Evolutionary conservation across 768 basidiomycete genomes (phyloP), one percentile per base, ranked within the genome.

Genomic region (Leccinum obscurum): DNA sequence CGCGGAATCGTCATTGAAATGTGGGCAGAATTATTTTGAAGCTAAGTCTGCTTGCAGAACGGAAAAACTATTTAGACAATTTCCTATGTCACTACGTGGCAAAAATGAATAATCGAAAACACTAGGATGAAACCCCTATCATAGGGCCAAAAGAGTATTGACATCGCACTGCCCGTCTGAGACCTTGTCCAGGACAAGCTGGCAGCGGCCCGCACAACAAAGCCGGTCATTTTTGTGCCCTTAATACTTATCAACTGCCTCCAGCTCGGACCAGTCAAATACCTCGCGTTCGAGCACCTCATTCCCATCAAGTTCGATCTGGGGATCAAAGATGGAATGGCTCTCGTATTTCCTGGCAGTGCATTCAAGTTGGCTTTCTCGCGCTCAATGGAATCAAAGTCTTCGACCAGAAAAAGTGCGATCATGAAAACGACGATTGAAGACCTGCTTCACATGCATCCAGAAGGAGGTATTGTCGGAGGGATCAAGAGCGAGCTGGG

Each of bases 391-490:
- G 30, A 30, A 41, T 41, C 39, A 41, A n/a, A 41, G 39, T 17
- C 39, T 17, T 41, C 30, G 0, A 30, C 30, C 30, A 50, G 26
- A 22, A 50, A 50, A 14, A 34, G 32, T 34, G 74, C 67, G 26
- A 78, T 30, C 28, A 30, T 30, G 72, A 39, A 78, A 78, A 9
- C 59, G 51, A 0, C 34, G 51, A 50, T 71, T 73, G 54, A 77
- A 72, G 2, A 71, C 66, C 3, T 39, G 6, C 22, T 64, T 60
- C 0, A 66, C 30, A 30, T 30, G 30, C 9, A 30, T 30, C 30
- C 30, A 30, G 30, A 30, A 30, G 30, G 30, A 30, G 30, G 30
- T 0, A 30, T 30, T 30, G 2, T 30, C 30, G 0, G 30, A 30
- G 30, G 30, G 9, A 30, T 30, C 30, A 30, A 0, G 30, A 30